A percentile compares a stretch with the other conserved stretches of the same genome.
Conservation (phyloP, 140 eudicot genomes). For the Stevia rebaudiana region DNA sequence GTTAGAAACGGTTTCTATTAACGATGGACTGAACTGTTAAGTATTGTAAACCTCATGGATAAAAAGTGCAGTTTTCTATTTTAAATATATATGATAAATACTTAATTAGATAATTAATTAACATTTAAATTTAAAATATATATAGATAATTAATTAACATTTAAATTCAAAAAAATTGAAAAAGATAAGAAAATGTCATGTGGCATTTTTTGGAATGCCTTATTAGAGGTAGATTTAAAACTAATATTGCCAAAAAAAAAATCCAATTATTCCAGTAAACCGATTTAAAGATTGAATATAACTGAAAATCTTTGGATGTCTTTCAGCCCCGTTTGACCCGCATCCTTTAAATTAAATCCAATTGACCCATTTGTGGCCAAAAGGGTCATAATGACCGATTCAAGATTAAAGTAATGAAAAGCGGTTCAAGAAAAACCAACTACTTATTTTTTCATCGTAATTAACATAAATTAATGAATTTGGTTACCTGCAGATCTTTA, state of each 20-base stretch:
- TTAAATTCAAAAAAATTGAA: too few species aligned
- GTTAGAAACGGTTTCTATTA: too few species aligned
- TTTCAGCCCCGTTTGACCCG: constrained; percentile 6
- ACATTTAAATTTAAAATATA: too few species aligned
- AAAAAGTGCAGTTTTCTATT: too few species aligned
- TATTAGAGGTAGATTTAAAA: too few species aligned
- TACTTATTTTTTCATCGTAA: neutral
- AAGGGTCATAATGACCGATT: neutral
- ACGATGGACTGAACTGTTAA: too few species aligned
- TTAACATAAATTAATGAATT: constrained; percentile 1
- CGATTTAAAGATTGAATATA: neutral
- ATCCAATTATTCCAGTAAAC: neutral
- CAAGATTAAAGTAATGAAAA: constrained; percentile 9
- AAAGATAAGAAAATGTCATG: too few species aligned
- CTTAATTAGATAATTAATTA: too few species aligned
- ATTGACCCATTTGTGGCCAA: neutral
- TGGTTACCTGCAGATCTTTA: constrained; percentile 75
- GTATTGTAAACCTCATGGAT: too few species aligned
- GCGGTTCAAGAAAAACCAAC: neutral
- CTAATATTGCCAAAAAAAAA: neutral
- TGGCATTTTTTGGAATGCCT: too few species aligned
- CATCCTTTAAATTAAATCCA: neutral
- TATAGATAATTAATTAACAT: too few species aligned
- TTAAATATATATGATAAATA: too few species aligned
- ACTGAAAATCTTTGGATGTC: neutral